phyloP scores from a whole-genome alignment of 1,284 basidiomycete genomes.

The Ganoderma meredithae region DNA sequence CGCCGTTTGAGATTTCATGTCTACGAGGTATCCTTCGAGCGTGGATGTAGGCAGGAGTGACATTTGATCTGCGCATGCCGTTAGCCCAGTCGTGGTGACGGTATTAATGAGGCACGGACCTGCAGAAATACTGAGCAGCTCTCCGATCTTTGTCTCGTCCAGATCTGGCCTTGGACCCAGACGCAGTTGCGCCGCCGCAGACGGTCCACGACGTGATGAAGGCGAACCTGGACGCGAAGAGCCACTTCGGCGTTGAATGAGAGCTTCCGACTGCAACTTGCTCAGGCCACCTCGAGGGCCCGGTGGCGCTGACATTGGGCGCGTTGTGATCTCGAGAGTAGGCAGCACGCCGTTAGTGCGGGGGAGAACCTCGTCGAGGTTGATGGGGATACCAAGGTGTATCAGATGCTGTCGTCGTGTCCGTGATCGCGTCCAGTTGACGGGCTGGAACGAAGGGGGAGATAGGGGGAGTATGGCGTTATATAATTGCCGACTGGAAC shows the following conservation, averaged over 20 bases:
- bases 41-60: slow-evolving; percentile 71
- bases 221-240: slow-evolving; percentile 66
- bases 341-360: slow-evolving; percentile 78
- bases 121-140: slow-evolving; percentile 70
- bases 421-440: slow-evolving; percentile 91
- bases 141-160: slow-evolving; percentile 68
- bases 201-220: slow-evolving; percentile 44
- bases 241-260: slow-evolving; percentile 44
- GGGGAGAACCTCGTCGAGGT: slow-evolving; percentile 90
- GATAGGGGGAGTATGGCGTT: slow-evolving; percentile 67
- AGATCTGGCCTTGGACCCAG: slow-evolving; percentile 77
- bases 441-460: slow-evolving; percentile 74
- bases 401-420: slow-evolving; percentile 90
- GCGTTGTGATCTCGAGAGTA: slow-evolving; percentile 82
- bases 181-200: slow-evolving; percentile 61
- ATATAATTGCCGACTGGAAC: slow-evolving; percentile 77
- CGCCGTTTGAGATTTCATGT: slow-evolving; percentile 74
- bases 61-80: slow-evolving; percentile 63
- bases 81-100: neutral
- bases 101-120: slow-evolving; percentile 53
- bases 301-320: slow-evolving; percentile 81
- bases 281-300: slow-evolving; percentile 53
- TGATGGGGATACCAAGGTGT: slow-evolving; percentile 89
- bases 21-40: slow-evolving; percentile 71
- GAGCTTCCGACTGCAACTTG: slow-evolving; percentile 46